A percentile compares a stretch with the other conserved stretches of the same genome.
Conservation (phyloP, 768 basidiomycete species). For the Gymnopilus junonius region DNA sequence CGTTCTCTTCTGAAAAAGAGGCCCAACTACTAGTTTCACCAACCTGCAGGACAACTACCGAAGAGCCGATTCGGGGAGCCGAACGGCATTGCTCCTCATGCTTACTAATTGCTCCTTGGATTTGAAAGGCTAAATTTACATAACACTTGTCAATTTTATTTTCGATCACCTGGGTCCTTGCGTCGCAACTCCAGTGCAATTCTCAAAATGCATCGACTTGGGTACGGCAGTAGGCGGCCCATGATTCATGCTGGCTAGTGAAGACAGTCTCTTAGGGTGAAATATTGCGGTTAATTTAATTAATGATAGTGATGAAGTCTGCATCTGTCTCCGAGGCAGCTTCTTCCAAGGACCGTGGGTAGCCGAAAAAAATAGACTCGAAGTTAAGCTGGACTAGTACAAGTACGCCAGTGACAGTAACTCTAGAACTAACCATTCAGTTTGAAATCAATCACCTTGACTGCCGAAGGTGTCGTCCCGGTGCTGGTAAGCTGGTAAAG, state of each 20-base stretch:
- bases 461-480: conserved; percentile 46
- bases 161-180: not conserved
- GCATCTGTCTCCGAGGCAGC: too few species aligned
- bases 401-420: not conserved
- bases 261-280: too few species aligned
- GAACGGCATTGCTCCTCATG: not conserved
- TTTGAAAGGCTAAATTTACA: not conserved
- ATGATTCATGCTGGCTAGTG: not conserved
- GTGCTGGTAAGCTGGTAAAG: conserved; percentile 47
- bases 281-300: too few species aligned
- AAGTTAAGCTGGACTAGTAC: not conserved
- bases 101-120: not conserved
- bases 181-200: not conserved
- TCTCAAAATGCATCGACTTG: not conserved
- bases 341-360: not conserved
- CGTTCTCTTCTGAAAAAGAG: too few species aligned
- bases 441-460: conserved; percentile 45
- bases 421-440: conserved; percentile 39
- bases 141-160: not conserved
- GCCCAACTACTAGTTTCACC: not conserved
- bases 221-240: too few species aligned
- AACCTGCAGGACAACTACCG: not conserved
- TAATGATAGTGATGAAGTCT: too few species aligned
- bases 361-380: not conserved
- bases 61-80: not conserved